Percentiles rank a stretch among this genome's conserved stretches.
Conservation (phyloP, 169 alveolate species). For the Eimeria mitis region DNA sequence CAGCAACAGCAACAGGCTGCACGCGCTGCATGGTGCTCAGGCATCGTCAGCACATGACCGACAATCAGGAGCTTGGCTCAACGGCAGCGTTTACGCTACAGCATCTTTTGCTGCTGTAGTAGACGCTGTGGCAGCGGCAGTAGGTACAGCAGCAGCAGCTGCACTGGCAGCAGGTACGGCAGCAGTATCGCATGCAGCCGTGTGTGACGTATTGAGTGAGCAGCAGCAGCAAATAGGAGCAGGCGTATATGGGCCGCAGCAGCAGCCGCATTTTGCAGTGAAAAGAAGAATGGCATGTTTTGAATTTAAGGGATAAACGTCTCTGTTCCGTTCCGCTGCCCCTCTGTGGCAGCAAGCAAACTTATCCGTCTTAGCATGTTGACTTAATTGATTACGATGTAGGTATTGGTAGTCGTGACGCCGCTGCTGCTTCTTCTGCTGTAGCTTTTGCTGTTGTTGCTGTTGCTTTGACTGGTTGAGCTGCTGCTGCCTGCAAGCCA, state of each 20-base stretch:
- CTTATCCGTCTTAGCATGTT: slow-evolving; percentile 45
- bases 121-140: slow-evolving; percentile 16
- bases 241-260: slow-evolving; percentile 32
- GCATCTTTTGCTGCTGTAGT: neutral
- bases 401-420: neutral
- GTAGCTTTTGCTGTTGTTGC: neutral
- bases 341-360: slow-evolving; percentile 25
- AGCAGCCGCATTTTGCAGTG: slow-evolving; percentile 49
- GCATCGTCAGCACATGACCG: slow-evolving; percentile 11
- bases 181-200: slow-evolving; percentile 48
- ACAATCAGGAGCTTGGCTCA: slow-evolving; percentile 24
- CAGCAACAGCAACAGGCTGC: slow-evolving; percentile 27
- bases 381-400: slow-evolving; percentile 20
- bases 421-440: neutral
- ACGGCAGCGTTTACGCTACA: neutral
- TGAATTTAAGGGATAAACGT: slow-evolving; percentile 21
- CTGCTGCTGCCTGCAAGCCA: neutral
- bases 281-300: slow-evolving; percentile 3
- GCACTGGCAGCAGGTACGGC: slow-evolving; percentile 54
- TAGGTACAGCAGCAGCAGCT: slow-evolving; percentile 16
- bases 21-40: slow-evolving; percentile 17
- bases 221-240: slow-evolving; percentile 20
- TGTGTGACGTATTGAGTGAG: slow-evolving; percentile 8
- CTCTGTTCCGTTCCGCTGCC: slow-evolving; percentile 52
- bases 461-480: too few relatives aligned